A percentile compares a stretch with the other conserved stretches of the same genome.
Evolutionary conservation across 352 stramenopile genomes (phyloP).

Genomic region (Pythium scleroteichum): DNA sequence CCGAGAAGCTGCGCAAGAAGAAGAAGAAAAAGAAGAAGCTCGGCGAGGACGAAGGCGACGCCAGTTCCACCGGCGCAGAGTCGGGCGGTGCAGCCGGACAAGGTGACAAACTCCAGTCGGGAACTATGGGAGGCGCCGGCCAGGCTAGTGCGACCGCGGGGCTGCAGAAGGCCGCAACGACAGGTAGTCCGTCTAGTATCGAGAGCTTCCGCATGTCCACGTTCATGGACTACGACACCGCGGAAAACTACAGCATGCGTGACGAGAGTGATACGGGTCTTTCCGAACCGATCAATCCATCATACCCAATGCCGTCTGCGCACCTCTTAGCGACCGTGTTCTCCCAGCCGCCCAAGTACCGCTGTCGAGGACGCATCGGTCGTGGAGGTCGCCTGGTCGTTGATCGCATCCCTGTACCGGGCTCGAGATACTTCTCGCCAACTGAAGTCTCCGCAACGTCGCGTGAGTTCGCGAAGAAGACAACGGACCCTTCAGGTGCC

Average conservation of each 20-base stretch:
- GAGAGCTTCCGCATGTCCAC: constrained; percentile 28
- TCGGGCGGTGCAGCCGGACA: constrained; percentile 6
- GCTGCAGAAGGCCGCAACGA: constrained; percentile 1
- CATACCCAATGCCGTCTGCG: constrained; percentile 62
- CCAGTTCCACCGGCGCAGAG: background rate
- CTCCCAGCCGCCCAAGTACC: constrained; percentile 67
- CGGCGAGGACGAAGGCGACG: constrained; percentile 35
- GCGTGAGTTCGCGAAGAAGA: constrained; percentile 26
- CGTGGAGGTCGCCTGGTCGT: constrained; percentile 73
- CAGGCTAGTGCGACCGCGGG: background rate
- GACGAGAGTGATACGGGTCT: constrained; percentile 32
- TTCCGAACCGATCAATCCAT: constrained; percentile 47
- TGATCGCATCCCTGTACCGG: constrained; percentile 65
- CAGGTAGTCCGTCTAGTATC: constrained; percentile 16
- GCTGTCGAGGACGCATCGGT: constrained; percentile 68
- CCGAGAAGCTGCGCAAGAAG: constrained; percentile 51
- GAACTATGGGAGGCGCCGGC: background rate
- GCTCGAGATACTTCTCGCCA: constrained; percentile 52
- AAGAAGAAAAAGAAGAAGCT: constrained; percentile 78
- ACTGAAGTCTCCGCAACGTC: constrained; percentile 52
- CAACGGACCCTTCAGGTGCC: background rate
- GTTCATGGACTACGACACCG: constrained; percentile 82
- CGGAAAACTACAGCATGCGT: constrained; percentile 59
- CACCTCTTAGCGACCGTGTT: constrained; percentile 71
- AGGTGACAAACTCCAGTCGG: constrained; percentile 5